Conservation (phyloP, 2,329 filamentous ascomycete genomes). For the Venturiaceae sp. region DNA sequence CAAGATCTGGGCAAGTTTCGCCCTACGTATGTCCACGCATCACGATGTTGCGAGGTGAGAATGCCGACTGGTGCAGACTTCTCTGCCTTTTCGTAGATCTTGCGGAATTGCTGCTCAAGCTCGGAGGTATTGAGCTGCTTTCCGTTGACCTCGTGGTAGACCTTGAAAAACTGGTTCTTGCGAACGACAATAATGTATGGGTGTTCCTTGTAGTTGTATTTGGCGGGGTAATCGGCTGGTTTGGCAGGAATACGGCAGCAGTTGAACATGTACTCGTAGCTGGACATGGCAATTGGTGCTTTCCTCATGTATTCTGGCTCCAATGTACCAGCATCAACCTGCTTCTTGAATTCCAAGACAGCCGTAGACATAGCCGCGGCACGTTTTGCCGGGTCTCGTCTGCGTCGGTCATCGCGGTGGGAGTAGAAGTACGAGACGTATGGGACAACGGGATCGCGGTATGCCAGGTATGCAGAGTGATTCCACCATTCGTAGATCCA, state of each 20-base stretch:
- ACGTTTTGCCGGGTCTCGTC: conserved; percentile 82
- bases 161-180: conserved; percentile 97
- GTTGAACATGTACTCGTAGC: conserved; percentile 99
- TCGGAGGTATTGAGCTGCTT: conserved; percentile 81
- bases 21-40: conserved; percentile 72
- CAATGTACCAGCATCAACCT: conserved; percentile 71
- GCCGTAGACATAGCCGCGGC: conserved; percentile 83
- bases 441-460: conserved; percentile 91
- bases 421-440: conserved; percentile 99
- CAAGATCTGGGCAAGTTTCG: conserved; percentile 6
- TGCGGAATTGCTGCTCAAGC: conserved; percentile 80
- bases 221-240: conserved; percentile 72
- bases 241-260: conserved; percentile 74
- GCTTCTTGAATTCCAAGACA: conserved; percentile 85
- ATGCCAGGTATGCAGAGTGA: conserved; percentile 79
- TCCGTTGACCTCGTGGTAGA: conserved; percentile 70
- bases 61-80: conserved; percentile 67
- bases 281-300: conserved; percentile 95
- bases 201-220: conserved; percentile 65
- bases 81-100: conserved; percentile 70
- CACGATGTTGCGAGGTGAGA: conserved; percentile 85
- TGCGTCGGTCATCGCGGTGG: conserved; percentile 82
- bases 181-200: conserved; percentile 83
- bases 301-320: conserved; percentile 99
- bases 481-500: conserved; percentile 99